Percentiles rank a stretch among this genome's conserved stretches.
phyloP scores from a whole-genome alignment of 2,329 filamentous ascomycete species.

The Fusarium agapanthi region DNA sequence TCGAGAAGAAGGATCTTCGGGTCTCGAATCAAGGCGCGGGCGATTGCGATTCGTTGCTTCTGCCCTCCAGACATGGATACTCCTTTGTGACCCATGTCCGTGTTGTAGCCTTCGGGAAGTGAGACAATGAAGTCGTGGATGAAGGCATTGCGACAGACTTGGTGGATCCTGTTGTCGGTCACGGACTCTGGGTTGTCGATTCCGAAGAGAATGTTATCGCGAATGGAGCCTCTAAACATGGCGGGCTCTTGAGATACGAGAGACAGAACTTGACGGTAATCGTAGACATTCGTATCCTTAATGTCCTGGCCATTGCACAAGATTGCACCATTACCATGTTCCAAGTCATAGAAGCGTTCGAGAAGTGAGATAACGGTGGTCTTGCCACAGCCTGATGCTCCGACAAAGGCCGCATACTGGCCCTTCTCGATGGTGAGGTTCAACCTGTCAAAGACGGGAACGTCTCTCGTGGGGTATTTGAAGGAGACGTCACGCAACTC shows the following conservation, averaged over 20 bases:
- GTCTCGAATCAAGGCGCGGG: slow-evolving; percentile 70
- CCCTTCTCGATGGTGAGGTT: slow-evolving; percentile 72
- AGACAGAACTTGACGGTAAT: slow-evolving; percentile 71
- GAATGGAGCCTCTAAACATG: slow-evolving; percentile 74
- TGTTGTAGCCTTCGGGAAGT: slow-evolving; percentile 74
- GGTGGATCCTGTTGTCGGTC: slow-evolving; percentile 60
- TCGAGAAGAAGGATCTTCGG: slow-evolving; percentile 74
- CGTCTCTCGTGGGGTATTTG: slow-evolving; percentile 66
- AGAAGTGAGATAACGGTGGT: slow-evolving; percentile 73
- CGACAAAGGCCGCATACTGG: slow-evolving; percentile 75
- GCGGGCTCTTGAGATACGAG: slow-evolving; percentile 80
- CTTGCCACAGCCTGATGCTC: slow-evolving; percentile 76
- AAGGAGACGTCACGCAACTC: slow-evolving; percentile 66
- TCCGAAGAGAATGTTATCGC: slow-evolving; percentile 75
- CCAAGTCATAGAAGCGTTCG: slow-evolving; percentile 74
- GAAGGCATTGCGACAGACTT: slow-evolving; percentile 68
- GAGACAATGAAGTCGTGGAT: slow-evolving; percentile 76
- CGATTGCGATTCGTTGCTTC: slow-evolving; percentile 75
- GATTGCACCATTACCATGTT: slow-evolving; percentile 64
- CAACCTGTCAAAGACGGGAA: slow-evolving; percentile 66
- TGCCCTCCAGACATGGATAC: slow-evolving; percentile 74
- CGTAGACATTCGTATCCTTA: slow-evolving; percentile 62
- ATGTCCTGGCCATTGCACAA: slow-evolving; percentile 71
- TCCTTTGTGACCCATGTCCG: slow-evolving; percentile 72
- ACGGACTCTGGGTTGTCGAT: slow-evolving; percentile 61